phyloP scores from a whole-genome alignment of 108 stramenopile genomes.

The Cyclotella baltica region DNA sequence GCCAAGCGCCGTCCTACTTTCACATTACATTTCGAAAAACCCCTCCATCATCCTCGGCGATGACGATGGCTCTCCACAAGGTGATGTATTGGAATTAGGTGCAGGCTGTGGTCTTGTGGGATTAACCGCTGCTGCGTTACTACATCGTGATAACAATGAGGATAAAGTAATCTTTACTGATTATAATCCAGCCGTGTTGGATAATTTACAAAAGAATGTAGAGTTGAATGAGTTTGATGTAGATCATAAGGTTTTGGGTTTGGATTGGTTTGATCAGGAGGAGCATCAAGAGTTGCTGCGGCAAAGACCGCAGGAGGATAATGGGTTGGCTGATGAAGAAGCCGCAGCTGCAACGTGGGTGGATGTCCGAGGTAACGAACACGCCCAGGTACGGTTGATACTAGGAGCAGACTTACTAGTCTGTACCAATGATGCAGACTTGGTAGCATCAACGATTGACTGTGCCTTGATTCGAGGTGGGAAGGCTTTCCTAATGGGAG shows the following conservation, averaged over 20 bases:
- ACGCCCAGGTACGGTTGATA: constrained; percentile 38
- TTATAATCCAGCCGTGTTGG: constrained; percentile 70
- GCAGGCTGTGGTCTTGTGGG: constrained; percentile 80
- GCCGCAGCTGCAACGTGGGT: constrained; percentile 21
- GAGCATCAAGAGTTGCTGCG: too few species aligned
- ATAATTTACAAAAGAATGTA: constrained; percentile 74
- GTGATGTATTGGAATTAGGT: constrained; percentile 72
- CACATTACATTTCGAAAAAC: constrained; percentile 64
- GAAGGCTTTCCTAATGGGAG: constrained; percentile 29
- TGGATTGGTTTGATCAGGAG: constrained; percentile 48
- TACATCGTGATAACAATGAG: constrained; percentile 14
- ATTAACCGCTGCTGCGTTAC: constrained; percentile 60
- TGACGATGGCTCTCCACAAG: constrained; percentile 17
- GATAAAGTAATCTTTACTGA: constrained; percentile 69
- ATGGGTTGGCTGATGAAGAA: neutral
- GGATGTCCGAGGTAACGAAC: constrained; percentile 23
- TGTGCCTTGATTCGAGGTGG: constrained; percentile 38
- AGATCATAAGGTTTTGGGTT: constrained; percentile 26
- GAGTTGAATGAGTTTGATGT: constrained; percentile 56
- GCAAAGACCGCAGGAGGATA: constrained; percentile 3
- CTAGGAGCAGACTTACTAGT: constrained; percentile 43
- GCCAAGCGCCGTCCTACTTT: constrained; percentile 78
- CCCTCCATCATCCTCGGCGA: constrained; percentile 37
- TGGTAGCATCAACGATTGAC: constrained; percentile 39
- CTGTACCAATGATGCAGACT: constrained; percentile 46